These are phyloP conservation scores for Cylindricascospora bacillispora DNA, from an alignment of 1,139 yeast species.

Conservation along the genomic window DNA sequence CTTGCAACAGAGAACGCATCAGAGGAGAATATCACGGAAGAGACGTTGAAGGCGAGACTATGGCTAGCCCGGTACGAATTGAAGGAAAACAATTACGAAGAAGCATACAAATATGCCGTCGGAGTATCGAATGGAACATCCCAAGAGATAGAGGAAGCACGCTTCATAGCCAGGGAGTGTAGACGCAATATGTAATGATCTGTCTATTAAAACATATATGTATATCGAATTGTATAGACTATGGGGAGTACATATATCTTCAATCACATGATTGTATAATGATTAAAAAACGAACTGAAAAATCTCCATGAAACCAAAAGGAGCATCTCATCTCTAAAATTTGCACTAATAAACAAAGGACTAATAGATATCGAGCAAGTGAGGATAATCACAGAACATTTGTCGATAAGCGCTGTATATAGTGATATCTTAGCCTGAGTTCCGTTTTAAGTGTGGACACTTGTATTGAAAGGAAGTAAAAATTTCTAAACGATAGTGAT, in stretches of 20 bases:
- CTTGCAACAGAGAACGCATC: constrained; percentile 47
- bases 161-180: constrained; percentile 70
- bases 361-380: too few relatives aligned
- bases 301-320: too few relatives aligned
- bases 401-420: too few relatives aligned
- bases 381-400: too few relatives aligned
- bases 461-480: too few relatives aligned
- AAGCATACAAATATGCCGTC: constrained; percentile 64
- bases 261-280: not conserved
- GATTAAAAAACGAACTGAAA: too few relatives aligned
- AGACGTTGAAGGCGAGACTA: constrained; percentile 67
- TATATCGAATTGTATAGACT: constrained; percentile 1
- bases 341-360: too few relatives aligned
- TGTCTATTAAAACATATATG: too few relatives aligned
- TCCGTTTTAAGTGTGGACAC: too few relatives aligned
- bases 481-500: too few relatives aligned
- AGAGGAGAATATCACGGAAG: constrained; percentile 56
- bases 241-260: not conserved
- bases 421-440: too few relatives aligned
- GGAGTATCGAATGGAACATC: constrained; percentile 68
- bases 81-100: constrained; percentile 42
- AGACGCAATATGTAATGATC: constrained; percentile 13
- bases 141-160: constrained; percentile 80
- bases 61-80: constrained; percentile 77
- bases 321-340: too few relatives aligned